Evolutionary conservation across 352 stramenopile species (phyloP).

Genomic region (Phytophthora melonis): DNA sequence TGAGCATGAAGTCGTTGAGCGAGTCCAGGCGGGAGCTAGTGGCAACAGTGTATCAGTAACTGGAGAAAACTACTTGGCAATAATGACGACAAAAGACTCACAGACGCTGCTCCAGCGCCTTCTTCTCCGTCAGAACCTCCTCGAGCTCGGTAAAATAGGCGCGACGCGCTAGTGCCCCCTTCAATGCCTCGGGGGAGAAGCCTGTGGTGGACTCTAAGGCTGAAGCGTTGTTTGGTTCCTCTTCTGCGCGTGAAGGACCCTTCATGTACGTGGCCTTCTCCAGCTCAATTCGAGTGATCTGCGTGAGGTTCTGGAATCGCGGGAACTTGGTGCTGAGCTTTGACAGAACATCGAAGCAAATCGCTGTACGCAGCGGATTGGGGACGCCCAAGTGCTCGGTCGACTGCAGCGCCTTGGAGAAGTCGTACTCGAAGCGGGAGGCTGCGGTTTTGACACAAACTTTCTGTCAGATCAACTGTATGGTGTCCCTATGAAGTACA

Average conservation of each 20-base stretch:
- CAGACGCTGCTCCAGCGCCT: constrained; percentile 46
- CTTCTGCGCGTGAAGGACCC: not conserved
- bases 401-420: constrained; percentile 56
- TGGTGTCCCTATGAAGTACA: not conserved
- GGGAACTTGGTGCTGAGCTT: constrained; percentile 57
- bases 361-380: constrained; percentile 66
- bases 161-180: constrained; percentile 41
- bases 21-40: constrained; percentile 47
- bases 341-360: constrained; percentile 63
- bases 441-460: constrained; percentile 14
- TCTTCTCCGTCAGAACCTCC: constrained; percentile 48
- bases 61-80: not conserved
- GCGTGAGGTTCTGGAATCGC: constrained; percentile 58
- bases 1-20: constrained; percentile 61
- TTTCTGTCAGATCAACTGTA: not conserved
- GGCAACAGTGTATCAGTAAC: not conserved
- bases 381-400: constrained; percentile 63
- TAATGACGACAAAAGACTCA: constrained; percentile 23
- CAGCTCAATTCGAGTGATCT: constrained; percentile 44
- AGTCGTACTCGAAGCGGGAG: constrained; percentile 55
- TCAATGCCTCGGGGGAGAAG: constrained; percentile 25
- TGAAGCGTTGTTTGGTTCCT: not conserved
- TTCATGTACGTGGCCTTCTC: constrained; percentile 56
- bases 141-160: constrained; percentile 72
- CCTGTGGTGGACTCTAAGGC: not conserved